A percentile compares a stretch with the other conserved stretches of the same genome.
Evolutionary conservation across 164 flowering plant species (phyloP).

Genomic region (Stephania yunnanensis): DNA sequence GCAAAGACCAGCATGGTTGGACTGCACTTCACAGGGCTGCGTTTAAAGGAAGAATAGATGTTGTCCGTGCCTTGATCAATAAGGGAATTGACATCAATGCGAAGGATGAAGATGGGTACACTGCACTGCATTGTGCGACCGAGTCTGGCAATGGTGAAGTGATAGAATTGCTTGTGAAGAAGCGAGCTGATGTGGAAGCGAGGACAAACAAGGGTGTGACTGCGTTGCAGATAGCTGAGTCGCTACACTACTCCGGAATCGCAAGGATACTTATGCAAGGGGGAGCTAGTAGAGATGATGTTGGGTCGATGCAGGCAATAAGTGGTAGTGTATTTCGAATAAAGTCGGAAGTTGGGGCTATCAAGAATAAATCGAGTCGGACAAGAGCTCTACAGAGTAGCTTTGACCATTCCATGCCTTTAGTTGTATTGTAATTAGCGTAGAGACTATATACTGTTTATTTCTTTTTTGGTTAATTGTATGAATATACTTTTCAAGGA

Average conservation of each 20-base stretch:
- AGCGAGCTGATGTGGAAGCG: slow-evolving; percentile 56
- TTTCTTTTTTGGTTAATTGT: no score
- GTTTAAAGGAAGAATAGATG: slow-evolving; percentile 52
- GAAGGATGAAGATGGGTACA: slow-evolving; percentile 67
- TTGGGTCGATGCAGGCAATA: neutral
- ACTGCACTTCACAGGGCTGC: slow-evolving; percentile 61
- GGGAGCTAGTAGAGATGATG: slow-evolving; percentile 35
- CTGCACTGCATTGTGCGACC: slow-evolving; percentile 61
- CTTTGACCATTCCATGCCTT: slow-evolving; percentile 31
- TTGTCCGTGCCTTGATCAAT: slow-evolving; percentile 31
- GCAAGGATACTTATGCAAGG: slow-evolving; percentile 39
- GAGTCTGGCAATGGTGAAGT: slow-evolving; percentile 62
- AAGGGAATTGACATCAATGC: slow-evolving; percentile 51
- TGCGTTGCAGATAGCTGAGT: slow-evolving; percentile 50
- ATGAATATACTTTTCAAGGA: no score
- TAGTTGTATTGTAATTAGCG: slow-evolving; percentile 11
- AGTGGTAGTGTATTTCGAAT: no score
- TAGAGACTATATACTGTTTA: no score
- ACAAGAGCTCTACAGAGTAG: slow-evolving; percentile 19
- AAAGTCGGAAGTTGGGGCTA: slow-evolving; percentile 8
- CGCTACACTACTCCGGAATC: slow-evolving; percentile 50
- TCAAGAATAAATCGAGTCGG: slow-evolving; percentile 20
- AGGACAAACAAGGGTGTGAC: slow-evolving; percentile 49
- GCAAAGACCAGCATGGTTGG: slow-evolving; percentile 72
- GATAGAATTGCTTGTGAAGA: slow-evolving; percentile 54